These are phyloP conservation scores for Crithidia expoeki DNA, from an alignment of 208 protist genomes.

Conservation along the genomic window DNA sequence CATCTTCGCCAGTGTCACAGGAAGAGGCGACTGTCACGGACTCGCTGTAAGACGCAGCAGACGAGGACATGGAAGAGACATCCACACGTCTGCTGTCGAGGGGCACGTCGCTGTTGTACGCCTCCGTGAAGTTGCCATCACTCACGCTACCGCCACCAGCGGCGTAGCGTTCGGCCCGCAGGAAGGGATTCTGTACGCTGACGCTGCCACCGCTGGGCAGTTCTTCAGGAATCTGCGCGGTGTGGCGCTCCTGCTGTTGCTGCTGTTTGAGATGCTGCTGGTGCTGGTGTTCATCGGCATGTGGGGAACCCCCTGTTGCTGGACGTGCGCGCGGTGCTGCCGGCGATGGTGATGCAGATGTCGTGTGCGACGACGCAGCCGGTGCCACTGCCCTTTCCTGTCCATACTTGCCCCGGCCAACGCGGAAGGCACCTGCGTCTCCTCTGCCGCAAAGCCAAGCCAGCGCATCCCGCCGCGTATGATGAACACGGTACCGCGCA, in stretches of 20 bases:
- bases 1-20: neutral
- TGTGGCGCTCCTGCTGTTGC: neutral
- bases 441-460: neutral
- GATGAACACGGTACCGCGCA: neutral
- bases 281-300: neutral
- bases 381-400: neutral
- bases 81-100: neutral
- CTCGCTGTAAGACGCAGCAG: constrained; percentile 1
- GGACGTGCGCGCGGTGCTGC: neutral
- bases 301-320: too few species aligned
- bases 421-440: neutral
- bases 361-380: neutral
- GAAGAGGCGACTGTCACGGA: neutral
- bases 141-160: constrained; percentile 12
- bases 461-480: neutral
- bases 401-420: neutral
- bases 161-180: constrained; percentile 3
- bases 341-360: neutral
- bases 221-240: neutral
- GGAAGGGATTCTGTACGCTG: constrained; percentile 5
- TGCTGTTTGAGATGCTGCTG: neutral
- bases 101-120: constrained; percentile 7
- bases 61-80: neutral
- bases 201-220: neutral
- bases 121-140: constrained; percentile 9